Conservation (phyloP, 805 yeast species). For the Jamesozyma piceae region DNA sequence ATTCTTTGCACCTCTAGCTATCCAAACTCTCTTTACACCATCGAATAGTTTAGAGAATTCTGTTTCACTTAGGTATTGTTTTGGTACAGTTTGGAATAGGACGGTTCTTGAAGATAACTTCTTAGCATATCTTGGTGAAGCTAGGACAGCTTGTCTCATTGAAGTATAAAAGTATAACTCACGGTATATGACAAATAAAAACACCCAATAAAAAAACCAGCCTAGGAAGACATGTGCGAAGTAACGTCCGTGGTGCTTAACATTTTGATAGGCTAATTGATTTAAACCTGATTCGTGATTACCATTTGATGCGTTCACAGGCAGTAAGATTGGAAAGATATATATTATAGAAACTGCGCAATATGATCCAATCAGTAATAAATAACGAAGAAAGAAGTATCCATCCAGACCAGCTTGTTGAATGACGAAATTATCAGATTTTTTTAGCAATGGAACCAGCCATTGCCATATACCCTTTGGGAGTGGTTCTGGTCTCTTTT, state of each 20-base stretch:
- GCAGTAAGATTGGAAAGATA: conserved; percentile 63
- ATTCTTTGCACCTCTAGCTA: conserved; percentile 52
- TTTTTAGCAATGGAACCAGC: conserved; percentile 53
- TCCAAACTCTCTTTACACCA: conserved; percentile 77
- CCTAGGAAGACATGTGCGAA: conserved; percentile 80
- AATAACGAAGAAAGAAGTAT: conserved; percentile 75
- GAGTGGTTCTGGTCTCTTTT: conserved; percentile 63
- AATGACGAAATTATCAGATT: conserved; percentile 66
- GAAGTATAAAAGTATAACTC: conserved; percentile 74
- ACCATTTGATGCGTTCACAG: conserved; percentile 70
- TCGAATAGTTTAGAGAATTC: conserved; percentile 68
- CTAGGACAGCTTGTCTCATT: conserved; percentile 62
- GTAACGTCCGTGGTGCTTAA: conserved; percentile 49
- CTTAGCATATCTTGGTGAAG: conserved; percentile 73
- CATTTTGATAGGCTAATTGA: conserved; percentile 68
- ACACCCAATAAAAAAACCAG: conserved; percentile 66
- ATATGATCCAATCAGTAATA: conserved; percentile 45
- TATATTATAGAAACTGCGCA: conserved; percentile 47
- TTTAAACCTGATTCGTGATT: conserved; percentile 59
- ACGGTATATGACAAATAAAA: conserved; percentile 67
- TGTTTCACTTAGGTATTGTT: conserved; percentile 57
- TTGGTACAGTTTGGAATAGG: conserved; percentile 75
- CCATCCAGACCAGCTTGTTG: conserved; percentile 93
- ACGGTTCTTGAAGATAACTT: conserved; percentile 73
- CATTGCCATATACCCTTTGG: conserved; percentile 62